Conservation (phyloP, 352 stramenopile genomes). For the Pythium dissimile region DNA sequence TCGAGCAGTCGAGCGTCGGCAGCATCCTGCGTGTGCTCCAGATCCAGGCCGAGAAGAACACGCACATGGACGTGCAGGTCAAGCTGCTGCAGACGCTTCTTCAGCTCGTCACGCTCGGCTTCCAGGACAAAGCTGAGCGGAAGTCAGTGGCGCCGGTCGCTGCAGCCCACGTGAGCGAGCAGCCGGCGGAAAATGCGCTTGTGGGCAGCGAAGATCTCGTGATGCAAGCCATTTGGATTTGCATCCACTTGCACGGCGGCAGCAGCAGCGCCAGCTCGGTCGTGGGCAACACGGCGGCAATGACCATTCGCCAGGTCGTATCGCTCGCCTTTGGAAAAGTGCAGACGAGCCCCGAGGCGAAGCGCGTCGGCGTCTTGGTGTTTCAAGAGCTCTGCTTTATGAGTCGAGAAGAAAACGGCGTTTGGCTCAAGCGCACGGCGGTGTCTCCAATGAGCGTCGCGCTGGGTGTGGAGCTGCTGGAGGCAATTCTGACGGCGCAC, state of each 20-base stretch:
- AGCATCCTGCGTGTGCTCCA: slow-evolving; percentile 95
- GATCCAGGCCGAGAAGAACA: slow-evolving; percentile 93
- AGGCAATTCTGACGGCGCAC: slow-evolving; percentile 69
- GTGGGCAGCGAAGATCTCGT: slow-evolving; percentile 83
- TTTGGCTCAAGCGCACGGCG: slow-evolving; percentile 80
- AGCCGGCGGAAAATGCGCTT: slow-evolving; percentile 33
- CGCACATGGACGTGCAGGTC: slow-evolving; percentile 78
- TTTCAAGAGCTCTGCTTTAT: slow-evolving; percentile 88
- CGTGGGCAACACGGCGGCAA: slow-evolving; percentile 82
- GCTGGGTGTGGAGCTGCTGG: slow-evolving; percentile 74
- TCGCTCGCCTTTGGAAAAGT: slow-evolving; percentile 86
- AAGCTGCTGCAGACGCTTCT: slow-evolving; percentile 88
- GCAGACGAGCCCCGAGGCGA: slow-evolving; percentile 56
- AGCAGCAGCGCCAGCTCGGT: slow-evolving; percentile 76
- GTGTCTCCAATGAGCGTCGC: slow-evolving; percentile 75
- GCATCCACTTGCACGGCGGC: slow-evolving; percentile 69
- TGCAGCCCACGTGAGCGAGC: too few relatives aligned
- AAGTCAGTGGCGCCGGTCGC: neutral
- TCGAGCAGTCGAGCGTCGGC: slow-evolving; percentile 91
- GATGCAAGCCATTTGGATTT: slow-evolving; percentile 88
- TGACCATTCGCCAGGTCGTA: slow-evolving; percentile 87
- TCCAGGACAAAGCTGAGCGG: slow-evolving; percentile 44
- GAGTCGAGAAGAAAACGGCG: slow-evolving; percentile 77
- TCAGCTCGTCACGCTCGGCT: slow-evolving; percentile 81
- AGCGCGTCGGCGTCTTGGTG: slow-evolving; percentile 77